phyloP scores from a whole-genome alignment of 306 rosid species.

The Benincasa hispida region DNA sequence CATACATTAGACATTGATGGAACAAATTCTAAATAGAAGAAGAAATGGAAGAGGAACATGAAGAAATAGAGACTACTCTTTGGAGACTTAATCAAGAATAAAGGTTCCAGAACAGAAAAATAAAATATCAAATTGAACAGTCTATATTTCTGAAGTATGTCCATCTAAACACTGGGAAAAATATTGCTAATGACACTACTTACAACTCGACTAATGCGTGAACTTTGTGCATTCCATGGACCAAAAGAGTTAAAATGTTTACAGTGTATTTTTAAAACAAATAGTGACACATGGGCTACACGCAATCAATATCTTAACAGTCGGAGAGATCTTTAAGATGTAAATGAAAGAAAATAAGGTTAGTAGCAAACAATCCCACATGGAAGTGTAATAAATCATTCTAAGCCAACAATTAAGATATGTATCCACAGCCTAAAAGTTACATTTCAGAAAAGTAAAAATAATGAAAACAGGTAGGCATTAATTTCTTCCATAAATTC shows the following conservation, averaged over 20 bases:
- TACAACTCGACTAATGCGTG: neutral
- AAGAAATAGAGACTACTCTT: neutral
- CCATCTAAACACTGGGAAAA: neutral
- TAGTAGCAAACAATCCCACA: neutral
- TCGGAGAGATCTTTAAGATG: neutral
- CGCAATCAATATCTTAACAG: neutral
- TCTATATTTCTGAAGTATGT: neutral
- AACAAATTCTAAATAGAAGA: neutral
- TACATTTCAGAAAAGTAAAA: neutral
- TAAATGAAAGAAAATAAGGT: neutral
- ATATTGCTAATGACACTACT: neutral
- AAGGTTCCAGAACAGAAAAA: neutral
- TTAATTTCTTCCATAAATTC: neutral
- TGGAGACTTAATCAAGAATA: neutral
- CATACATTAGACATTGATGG: neutral
- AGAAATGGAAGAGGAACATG: neutral
- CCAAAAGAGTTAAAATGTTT: neutral
- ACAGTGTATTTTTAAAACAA: neutral
- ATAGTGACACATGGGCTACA: neutral
- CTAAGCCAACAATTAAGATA: neutral
- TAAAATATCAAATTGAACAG: neutral
- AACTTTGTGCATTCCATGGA: neutral
- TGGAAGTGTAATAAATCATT: neutral
- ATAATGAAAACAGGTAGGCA: neutral
- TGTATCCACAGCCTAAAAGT: neutral